phyloP scores from a whole-genome alignment of 768 basidiomycete genomes.

The Leccinum sublutescens region DNA sequence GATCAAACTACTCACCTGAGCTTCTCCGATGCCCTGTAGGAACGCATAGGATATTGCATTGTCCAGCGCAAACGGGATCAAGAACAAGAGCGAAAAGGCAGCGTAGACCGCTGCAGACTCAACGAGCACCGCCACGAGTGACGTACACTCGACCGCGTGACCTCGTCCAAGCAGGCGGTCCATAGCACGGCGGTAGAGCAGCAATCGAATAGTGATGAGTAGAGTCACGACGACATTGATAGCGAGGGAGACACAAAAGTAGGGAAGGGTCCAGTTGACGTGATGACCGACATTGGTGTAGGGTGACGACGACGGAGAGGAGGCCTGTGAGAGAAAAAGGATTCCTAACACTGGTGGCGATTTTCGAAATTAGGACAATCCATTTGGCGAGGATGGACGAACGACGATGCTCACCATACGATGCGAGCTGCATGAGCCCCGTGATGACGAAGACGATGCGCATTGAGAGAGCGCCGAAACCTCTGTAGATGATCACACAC shows the following conservation, averaged over 20 bases:
- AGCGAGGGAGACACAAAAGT: slow-evolving; percentile 25
- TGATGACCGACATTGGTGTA: slow-evolving; percentile 13
- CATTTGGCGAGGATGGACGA: background rate
- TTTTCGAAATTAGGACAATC: background rate
- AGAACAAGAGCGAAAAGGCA: slow-evolving; percentile 25
- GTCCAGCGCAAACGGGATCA: slow-evolving; percentile 26
- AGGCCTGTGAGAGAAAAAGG: slow-evolving; percentile 26
- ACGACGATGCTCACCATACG: slow-evolving; percentile 20
- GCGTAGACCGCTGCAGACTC: slow-evolving; percentile 32
- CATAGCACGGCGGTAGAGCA: slow-evolving; percentile 25
- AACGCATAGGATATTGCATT: slow-evolving; percentile 32
- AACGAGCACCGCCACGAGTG: slow-evolving; percentile 24
- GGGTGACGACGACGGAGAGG: slow-evolving; percentile 29
- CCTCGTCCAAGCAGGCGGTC: slow-evolving; percentile 20
- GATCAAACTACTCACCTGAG: slow-evolving; percentile 25
- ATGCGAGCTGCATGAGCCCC: slow-evolving; percentile 26
- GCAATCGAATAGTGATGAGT: slow-evolving; percentile 27
- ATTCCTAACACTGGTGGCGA: slow-evolving; percentile 19
- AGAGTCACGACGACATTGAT: slow-evolving; percentile 26
- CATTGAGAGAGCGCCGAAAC: slow-evolving; percentile 14
- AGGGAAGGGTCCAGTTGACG: slow-evolving; percentile 30
- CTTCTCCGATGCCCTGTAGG: slow-evolving; percentile 35
- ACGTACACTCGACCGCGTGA: slow-evolving; percentile 26
- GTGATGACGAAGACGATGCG: slow-evolving; percentile 17
- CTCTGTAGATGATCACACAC: slow-evolving; percentile 27